Conservation (phyloP, 305 asterid genomes). For the Lippia alba region DNA sequence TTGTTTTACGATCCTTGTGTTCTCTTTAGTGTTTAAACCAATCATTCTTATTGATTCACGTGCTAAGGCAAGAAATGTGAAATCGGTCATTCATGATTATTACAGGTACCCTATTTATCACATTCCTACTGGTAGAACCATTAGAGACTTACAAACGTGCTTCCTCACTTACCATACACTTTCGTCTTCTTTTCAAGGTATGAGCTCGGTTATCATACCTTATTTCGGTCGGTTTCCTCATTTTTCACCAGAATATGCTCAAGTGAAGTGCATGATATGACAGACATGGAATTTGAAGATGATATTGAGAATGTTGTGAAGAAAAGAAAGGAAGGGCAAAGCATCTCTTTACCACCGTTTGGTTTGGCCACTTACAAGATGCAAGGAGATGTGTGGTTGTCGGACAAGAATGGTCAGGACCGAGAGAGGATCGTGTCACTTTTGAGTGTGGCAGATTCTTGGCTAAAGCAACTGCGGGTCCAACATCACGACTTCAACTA, state of each 20-base stretch:
- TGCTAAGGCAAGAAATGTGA: too few species aligned
- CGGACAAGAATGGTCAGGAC: conserved; percentile 70
- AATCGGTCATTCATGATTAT: conserved; percentile 8
- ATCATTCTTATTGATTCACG: too few species aligned
- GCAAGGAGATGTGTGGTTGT: conserved; percentile 90
- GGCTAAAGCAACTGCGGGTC: conserved; percentile 94
- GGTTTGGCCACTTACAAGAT: conserved; percentile 90
- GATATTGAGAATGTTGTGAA: conserved; percentile 42
- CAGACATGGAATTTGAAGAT: conserved; percentile 67
- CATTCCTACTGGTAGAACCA: conserved; percentile 87
- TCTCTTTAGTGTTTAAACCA: too few species aligned
- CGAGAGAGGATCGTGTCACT: conserved; percentile 70
- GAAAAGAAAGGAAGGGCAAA: conserved; percentile 62
- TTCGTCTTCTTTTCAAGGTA: conserved; percentile 96
- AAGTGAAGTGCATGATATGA: conserved; percentile 11
- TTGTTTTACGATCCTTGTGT: neutral
- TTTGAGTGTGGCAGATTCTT: conserved; percentile 81
- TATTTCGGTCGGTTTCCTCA: neutral
- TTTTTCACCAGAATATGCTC: neutral
- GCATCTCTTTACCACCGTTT: conserved; percentile 73
- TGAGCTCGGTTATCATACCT: neutral
- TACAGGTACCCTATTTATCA: conserved; percentile 96
- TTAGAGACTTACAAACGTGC: conserved; percentile 87
- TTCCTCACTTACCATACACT: conserved; percentile 96
- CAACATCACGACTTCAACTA: conserved; percentile 95